phyloP scores from a whole-genome alignment of 371 early-diverging fungal species.

The Fennellomyces sp. region DNA sequence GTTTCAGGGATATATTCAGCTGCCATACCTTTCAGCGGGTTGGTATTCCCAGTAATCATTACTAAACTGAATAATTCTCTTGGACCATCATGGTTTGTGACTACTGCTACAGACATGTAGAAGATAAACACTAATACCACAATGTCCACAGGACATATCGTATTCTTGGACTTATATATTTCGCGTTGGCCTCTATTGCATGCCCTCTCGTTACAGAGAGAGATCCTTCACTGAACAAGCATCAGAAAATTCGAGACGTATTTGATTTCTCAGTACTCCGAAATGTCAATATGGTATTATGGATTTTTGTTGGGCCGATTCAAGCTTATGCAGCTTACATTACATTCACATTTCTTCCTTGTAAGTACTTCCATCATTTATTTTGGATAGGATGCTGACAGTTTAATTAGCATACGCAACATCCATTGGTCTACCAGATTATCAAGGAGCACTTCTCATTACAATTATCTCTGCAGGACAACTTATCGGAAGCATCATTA shows the following conservation, averaged over 20 bases:
- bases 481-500: not conserved
- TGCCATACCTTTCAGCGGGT: not conserved
- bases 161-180: not conserved
- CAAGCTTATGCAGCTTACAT: not conserved
- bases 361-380: not conserved
- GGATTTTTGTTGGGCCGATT: not conserved
- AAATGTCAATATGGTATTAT: not conserved
- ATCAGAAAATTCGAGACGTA: not conserved
- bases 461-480: not conserved
- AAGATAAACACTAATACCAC: no score
- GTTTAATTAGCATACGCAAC: not conserved
- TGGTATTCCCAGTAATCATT: not conserved
- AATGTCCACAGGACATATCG: not conserved
- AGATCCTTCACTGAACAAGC: not conserved
- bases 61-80: not conserved
- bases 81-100: not conserved
- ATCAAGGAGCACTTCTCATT: not conserved
- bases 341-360: conserved; percentile 4
- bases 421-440: not conserved
- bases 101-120: no score
- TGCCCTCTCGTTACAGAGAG: not conserved
- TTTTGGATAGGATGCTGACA: no score
- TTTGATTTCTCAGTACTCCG: not conserved
- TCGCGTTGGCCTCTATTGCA: not conserved
- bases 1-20: not conserved